These are phyloP conservation scores for Cyclostephanos invisitatus DNA, from an alignment of 108 stramenopile genomes.

Conservation along the genomic window DNA sequence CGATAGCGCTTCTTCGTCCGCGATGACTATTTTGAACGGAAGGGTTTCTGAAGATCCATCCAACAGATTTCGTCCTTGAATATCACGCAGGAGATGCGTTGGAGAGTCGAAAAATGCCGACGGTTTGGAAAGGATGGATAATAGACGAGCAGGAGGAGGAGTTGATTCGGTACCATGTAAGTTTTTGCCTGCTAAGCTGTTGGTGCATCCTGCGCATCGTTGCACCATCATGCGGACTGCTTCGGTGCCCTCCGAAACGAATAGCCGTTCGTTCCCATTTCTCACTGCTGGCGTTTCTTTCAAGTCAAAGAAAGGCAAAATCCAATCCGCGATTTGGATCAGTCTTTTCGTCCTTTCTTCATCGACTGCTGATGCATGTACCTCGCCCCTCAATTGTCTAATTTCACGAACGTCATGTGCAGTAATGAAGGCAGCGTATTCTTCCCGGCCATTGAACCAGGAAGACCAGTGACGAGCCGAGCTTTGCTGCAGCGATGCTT, in stretches of 20 bases:
- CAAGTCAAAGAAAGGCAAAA: constrained; percentile 52
- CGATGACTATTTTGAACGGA: constrained; percentile 66
- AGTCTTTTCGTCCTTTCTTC: constrained; percentile 14
- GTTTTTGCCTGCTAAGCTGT: not conserved
- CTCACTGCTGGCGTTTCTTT: constrained; percentile 24
- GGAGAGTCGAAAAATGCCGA: constrained; percentile 53
- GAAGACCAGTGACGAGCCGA: constrained; percentile 3
- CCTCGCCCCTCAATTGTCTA: constrained; percentile 17
- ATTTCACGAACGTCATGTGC: constrained; percentile 37
- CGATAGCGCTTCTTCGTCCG: constrained; percentile 51
- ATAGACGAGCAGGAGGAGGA: constrained; percentile 39
- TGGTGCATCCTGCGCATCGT: constrained; percentile 34
- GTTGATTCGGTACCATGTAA: not conserved
- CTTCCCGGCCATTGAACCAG: constrained; percentile 31
- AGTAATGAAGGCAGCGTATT: constrained; percentile 39
- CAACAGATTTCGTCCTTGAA: constrained; percentile 28
- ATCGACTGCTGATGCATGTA: not conserved
- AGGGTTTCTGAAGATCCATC: constrained; percentile 2
- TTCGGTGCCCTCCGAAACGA: constrained; percentile 81
- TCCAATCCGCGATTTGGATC: constrained; percentile 40
- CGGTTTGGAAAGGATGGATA: constrained; percentile 70
- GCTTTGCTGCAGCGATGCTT: not conserved
- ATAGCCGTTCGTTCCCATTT: constrained; percentile 37
- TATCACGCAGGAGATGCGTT: constrained; percentile 36
- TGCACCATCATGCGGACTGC: constrained; percentile 69